These are phyloP conservation scores for Cyberlindnera xylosilytica DNA, from an alignment of 805 yeast genomes.

Conservation along the genomic window DNA sequence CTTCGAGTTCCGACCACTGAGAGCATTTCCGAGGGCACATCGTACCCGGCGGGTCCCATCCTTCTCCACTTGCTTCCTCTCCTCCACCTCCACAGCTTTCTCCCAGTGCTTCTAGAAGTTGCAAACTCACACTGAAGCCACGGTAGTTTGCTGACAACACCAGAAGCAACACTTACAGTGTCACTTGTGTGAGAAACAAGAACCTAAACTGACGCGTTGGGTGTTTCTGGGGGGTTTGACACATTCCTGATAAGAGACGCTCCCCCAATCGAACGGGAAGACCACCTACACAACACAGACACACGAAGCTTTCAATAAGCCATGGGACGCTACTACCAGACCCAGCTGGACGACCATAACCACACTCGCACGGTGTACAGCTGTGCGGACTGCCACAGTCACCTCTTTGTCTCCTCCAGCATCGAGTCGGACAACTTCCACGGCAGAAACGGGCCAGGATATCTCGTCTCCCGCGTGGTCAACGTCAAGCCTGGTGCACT, in stretches of 20 bases:
- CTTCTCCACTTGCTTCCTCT: not conserved
- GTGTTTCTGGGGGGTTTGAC: slow-evolving; percentile 3
- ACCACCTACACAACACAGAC: not conserved
- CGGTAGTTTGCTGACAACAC: too few relatives aligned
- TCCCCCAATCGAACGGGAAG: too few relatives aligned
- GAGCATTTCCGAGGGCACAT: too few relatives aligned
- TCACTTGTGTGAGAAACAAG: not conserved
- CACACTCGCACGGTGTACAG: slow-evolving; percentile 17
- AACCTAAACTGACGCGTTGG: not conserved
- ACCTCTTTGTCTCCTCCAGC: slow-evolving; percentile 19
- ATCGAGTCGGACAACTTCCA: slow-evolving; percentile 37
- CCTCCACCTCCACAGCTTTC: too few relatives aligned
- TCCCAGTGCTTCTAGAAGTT: too few relatives aligned
- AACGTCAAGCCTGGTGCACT: slow-evolving; percentile 38
- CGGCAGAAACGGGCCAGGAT: slow-evolving; percentile 59
- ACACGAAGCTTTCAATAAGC: not conserved
- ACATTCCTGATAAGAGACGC: slow-evolving; percentile 6
- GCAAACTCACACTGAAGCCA: too few relatives aligned
- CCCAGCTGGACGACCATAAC: slow-evolving; percentile 15
- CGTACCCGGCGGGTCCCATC: not conserved
- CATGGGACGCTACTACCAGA: slow-evolving; percentile 23
- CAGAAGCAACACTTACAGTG: not conserved
- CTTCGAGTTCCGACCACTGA: not conserved
- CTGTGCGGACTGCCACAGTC: slow-evolving; percentile 21
- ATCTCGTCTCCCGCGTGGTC: slow-evolving; percentile 45